Percentiles rank a stretch among this genome's conserved stretches.
These are phyloP conservation scores for Colletotrichum spinosum DNA, from an alignment of 2,329 filamentous ascomycete species.

Conservation along the genomic window DNA sequence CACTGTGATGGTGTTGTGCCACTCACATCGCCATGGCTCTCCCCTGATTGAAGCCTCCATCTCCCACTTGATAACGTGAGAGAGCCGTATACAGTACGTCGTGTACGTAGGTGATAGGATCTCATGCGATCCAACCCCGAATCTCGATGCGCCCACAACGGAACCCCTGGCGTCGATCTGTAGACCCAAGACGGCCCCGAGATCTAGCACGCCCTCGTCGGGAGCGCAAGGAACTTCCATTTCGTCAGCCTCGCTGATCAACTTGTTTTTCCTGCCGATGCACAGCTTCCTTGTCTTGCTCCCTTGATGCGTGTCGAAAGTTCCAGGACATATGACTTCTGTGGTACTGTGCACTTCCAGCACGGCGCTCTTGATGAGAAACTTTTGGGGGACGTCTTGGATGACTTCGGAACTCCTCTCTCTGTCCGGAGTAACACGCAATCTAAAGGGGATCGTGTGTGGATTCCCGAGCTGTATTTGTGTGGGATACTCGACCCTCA, in stretches of 20 bases:
- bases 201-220: slow-evolving; percentile 1
- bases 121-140: neutral
- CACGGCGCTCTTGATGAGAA: slow-evolving; percentile 37
- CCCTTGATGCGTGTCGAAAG: slow-evolving; percentile 5
- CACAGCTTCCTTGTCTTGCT: slow-evolving; percentile 17
- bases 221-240: slow-evolving; percentile 1
- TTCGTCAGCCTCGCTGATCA: neutral
- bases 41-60: neutral
- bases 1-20: slow-evolving; percentile 5
- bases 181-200: slow-evolving; percentile 5
- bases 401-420: slow-evolving; percentile 37
- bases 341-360: slow-evolving; percentile 37
- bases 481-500: slow-evolving; percentile 43
- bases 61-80: slow-evolving; percentile 16
- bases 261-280: neutral
- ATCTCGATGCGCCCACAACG: neutral
- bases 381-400: slow-evolving; percentile 22
- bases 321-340: slow-evolving; percentile 35
- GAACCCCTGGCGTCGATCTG: slow-evolving; percentile 3
- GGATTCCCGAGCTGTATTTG: slow-evolving; percentile 47
- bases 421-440: slow-evolving; percentile 37
- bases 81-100: slow-evolving; percentile 11
- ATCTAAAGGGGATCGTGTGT: slow-evolving; percentile 38
- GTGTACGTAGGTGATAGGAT: neutral
- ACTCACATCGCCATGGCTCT: slow-evolving; percentile 13